A percentile compares a stretch with the other conserved stretches of the same genome.
Conservation (phyloP, 2,329 filamentous ascomycete species). For the Fusarium metavorans region DNA sequence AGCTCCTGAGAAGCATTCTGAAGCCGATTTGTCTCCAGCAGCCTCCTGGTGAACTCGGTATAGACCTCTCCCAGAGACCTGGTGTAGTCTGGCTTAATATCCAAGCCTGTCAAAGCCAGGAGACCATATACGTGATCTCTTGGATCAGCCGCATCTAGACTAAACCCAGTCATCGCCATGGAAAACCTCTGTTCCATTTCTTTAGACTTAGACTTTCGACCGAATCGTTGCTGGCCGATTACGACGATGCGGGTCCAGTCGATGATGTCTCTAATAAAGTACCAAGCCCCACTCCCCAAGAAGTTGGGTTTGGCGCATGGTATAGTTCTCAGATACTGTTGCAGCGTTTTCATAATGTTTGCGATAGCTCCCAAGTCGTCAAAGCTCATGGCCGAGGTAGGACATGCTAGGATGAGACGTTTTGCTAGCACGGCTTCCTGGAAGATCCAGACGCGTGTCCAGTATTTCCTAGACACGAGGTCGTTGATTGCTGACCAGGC, state of each 20-base stretch:
- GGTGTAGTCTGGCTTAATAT: not conserved
- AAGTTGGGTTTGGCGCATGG: not conserved
- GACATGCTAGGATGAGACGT: not conserved
- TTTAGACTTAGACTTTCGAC: not conserved
- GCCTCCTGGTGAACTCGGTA: not conserved
- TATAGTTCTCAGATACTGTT: not conserved
- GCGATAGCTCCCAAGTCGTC: not conserved
- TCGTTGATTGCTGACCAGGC: constrained; percentile 7
- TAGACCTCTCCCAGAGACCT: not conserved
- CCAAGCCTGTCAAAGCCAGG: not conserved
- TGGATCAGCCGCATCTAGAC: not conserved
- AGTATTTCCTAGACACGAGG: not conserved
- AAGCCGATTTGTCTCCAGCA: not conserved
- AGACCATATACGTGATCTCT: not conserved
- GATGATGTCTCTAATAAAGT: not conserved
- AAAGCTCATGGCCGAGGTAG: constrained; percentile 3
- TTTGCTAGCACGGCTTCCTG: constrained; percentile 2
- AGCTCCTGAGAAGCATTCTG: not conserved
- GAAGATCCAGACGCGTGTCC: constrained; percentile 1
- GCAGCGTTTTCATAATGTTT: not conserved
- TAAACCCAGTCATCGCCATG: not conserved
- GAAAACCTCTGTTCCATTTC: not conserved
- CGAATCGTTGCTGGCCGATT: not conserved
- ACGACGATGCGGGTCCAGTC: not conserved
- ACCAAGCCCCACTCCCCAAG: constrained; percentile 1